Conservation (phyloP, 2,329 filamentous ascomycete species). For the Aspergillus texensis region DNA sequence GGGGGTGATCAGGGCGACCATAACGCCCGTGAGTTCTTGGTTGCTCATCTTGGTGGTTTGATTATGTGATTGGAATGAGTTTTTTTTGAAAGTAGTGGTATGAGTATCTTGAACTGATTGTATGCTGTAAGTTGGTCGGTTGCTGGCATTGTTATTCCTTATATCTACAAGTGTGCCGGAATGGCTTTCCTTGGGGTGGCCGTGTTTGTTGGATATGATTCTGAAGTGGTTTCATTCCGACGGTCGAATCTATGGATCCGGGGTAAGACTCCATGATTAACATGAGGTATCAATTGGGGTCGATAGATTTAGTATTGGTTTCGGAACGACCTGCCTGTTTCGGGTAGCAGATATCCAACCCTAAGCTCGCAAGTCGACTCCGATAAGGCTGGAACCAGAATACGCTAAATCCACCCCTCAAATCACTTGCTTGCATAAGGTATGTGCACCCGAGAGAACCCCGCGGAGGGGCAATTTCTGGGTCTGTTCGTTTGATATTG, state of each 20-base stretch:
- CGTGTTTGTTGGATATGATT: not conserved
- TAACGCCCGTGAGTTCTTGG: constrained; percentile 41
- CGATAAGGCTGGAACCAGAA: not conserved
- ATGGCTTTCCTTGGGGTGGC: not conserved
- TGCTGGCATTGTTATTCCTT: not conserved
- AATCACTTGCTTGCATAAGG: constrained; percentile 1
- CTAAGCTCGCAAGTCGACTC: not conserved
- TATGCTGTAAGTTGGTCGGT: not conserved
- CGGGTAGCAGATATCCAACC: not conserved
- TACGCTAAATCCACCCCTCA: not conserved
- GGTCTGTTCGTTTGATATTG: not conserved
- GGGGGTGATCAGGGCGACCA: constrained; percentile 54
- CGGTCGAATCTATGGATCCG: not conserved
- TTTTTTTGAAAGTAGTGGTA: not conserved
- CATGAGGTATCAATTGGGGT: not conserved
- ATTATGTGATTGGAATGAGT: not conserved
- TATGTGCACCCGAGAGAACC: not conserved
- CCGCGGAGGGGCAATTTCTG: not conserved
- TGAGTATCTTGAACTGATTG: not conserved
- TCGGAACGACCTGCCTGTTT: not conserved
- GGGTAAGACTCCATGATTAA: not conserved
- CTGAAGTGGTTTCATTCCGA: not conserved
- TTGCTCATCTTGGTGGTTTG: constrained; percentile 13
- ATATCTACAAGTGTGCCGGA: not conserved
- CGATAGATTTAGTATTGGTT: not conserved